Percentiles rank a stretch among this genome's conserved stretches.
Evolutionary conservation across 164 flowering plant genomes (phyloP).

Genomic region (Tetracentron sinense): DNA sequence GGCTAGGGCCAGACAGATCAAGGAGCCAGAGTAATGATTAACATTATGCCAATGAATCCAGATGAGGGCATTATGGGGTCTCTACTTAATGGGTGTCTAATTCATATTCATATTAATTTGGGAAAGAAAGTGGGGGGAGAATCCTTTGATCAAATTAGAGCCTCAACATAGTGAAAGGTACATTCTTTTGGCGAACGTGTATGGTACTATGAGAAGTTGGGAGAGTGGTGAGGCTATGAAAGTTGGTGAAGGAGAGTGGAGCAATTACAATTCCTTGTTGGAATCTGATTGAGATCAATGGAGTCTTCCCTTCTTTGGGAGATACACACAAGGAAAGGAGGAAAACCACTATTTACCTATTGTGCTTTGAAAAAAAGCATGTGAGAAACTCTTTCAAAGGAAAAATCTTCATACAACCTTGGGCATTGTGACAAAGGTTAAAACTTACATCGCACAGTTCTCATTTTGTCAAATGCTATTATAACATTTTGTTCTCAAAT

Average conservation of each 20-base stretch:
- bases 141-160: conserved; percentile 15
- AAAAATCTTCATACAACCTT: too few species aligned
- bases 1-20: conserved; percentile 27
- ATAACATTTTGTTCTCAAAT: too few species aligned
- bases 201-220: conserved; percentile 23
- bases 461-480: too few species aligned
- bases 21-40: conserved; percentile 26
- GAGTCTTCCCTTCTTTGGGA: too few species aligned
- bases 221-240: conserved; percentile 19
- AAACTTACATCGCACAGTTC: too few species aligned
- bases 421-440: too few species aligned
- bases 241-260: conserved; percentile 21
- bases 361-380: too few species aligned
- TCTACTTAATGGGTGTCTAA: conserved; percentile 32
- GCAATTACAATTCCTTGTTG: conserved; percentile 17
- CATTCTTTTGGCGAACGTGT: conserved; percentile 23
- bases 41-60: conserved; percentile 29
- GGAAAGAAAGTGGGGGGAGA: conserved; percentile 21
- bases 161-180: conserved; percentile 24
- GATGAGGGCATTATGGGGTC: conserved; percentile 36
- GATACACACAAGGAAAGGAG: too few species aligned
- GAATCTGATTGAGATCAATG: conserved; percentile 27
- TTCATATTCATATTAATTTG: conserved; percentile 20
- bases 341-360: too few species aligned
- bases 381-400: too few species aligned